phyloP scores from a whole-genome alignment of 495 filamentous ascomycete genomes.

The Hypomontagnella submonticulosa region DNA sequence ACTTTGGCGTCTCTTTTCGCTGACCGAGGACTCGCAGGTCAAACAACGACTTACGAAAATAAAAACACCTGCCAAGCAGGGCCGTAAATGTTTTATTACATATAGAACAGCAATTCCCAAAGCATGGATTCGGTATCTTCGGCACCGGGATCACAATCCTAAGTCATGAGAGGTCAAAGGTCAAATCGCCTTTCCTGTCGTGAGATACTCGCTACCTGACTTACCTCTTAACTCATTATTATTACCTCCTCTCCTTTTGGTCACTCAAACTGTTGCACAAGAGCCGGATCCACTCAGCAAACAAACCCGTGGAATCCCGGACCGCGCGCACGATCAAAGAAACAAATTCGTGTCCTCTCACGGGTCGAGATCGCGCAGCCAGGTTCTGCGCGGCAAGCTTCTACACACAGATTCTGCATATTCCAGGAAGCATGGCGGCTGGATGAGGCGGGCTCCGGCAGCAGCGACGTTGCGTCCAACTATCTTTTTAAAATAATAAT shows the following conservation, averaged over 20 bases:
- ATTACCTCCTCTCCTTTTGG: slow-evolving; percentile 23
- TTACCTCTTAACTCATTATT: slow-evolving; percentile 22
- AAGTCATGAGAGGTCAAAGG: slow-evolving; percentile 35
- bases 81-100: slow-evolving; percentile 39
- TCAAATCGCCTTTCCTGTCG: slow-evolving; percentile 30
- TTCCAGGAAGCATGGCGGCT: slow-evolving; percentile 17
- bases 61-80: slow-evolving; percentile 26
- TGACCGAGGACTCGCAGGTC: slow-evolving; percentile 41
- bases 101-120: slow-evolving; percentile 33
- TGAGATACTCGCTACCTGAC: slow-evolving; percentile 23
- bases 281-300: slow-evolving; percentile 34
- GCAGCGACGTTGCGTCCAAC: slow-evolving; percentile 34
- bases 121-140: slow-evolving; percentile 46
- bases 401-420: slow-evolving; percentile 26
- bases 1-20: slow-evolving; percentile 37
- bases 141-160: slow-evolving; percentile 44
- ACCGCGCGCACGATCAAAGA: slow-evolving; percentile 20
- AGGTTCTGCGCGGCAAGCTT: slow-evolving; percentile 9
- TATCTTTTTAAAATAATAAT: slow-evolving; percentile 20
- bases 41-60: slow-evolving; percentile 26
- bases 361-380: slow-evolving; percentile 13
- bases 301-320: slow-evolving; percentile 31
- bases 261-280: slow-evolving; percentile 32
- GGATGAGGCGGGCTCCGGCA: slow-evolving; percentile 32
- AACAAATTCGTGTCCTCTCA: slow-evolving; percentile 21